Percentiles rank a stretch among this genome's conserved stretches.
Conservation (phyloP, 2,329 filamentous ascomycete species). For the Pseudocercospora musae region DNA sequence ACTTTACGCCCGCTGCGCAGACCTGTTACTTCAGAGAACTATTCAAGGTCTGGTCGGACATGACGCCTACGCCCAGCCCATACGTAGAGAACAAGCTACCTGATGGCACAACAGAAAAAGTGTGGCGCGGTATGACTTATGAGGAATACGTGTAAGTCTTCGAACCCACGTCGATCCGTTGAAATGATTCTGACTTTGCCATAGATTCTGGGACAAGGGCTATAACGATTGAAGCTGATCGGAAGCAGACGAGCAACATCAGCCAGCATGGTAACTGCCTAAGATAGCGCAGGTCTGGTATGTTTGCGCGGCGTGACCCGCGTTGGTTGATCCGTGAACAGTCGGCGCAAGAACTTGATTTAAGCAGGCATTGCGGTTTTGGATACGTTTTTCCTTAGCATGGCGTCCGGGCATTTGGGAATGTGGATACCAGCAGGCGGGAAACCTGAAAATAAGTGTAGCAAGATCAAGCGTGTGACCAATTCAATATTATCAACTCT, state of each 20-base stretch:
- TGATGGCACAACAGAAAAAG: conserved; percentile 22
- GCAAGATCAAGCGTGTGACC: not conserved
- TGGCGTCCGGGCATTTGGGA: not conserved
- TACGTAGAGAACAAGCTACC: conserved; percentile 12
- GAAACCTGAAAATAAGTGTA: not conserved
- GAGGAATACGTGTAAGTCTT: conserved; percentile 31
- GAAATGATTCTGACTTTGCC: not conserved
- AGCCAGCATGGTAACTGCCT: not conserved
- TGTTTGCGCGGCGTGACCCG: not conserved
- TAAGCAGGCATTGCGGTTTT: not conserved
- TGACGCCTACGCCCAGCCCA: conserved; percentile 28
- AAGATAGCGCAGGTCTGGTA: not conserved
- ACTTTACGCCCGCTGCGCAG: conserved; percentile 30
- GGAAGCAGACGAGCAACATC: not conserved
- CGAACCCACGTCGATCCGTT: not conserved
- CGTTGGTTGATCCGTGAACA: not conserved
- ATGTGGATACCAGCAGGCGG: not conserved
- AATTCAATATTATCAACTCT: not conserved
- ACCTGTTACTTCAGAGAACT: conserved; percentile 35
- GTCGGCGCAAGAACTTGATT: not conserved
- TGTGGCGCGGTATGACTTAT: conserved; percentile 29
- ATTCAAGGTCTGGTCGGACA: conserved; percentile 32
- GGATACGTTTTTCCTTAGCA: not conserved
- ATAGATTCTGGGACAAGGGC: conserved; percentile 16
- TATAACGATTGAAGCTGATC: conserved; percentile 11